Evolutionary conservation across 1,284 basidiomycete species (phyloP), one percentile per base, ranked within the genome.

Genomic region (Apiotrichum sp.): DNA sequence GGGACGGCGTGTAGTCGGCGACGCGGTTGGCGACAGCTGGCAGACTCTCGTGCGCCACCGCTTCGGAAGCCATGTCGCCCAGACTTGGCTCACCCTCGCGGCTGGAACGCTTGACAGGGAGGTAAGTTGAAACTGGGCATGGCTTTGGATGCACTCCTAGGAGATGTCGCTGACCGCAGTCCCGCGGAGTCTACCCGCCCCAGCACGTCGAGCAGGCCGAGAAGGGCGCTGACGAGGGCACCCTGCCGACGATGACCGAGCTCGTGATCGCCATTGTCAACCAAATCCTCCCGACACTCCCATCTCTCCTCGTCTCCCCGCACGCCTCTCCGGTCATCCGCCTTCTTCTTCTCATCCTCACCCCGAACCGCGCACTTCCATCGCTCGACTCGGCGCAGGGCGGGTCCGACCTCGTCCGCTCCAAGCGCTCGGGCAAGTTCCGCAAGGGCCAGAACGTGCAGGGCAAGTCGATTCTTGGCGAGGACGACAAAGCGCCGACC

Each of bases 1-100:
- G 77, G 87, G 88, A 14, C 80, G 88, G 51, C 81, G 93, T 55
- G 90, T 95, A 3, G 86, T 96, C 63, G 78, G 89, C 57, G 92
- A 95, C 71, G 84, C 85, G 57, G 77, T 97, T 61, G 82, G 82
- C 55, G 91, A 89, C 69, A 88, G 87, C 86, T 93, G 77, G 83
- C 87, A 84, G 59, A 71, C 79, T 43, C 79, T 95, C 14, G 78
- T 84, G 39, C 83, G 80, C 65, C 88, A 96, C 69, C 83, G 92
- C 29, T 93, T 92, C 76, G 89, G 87, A 14, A 93, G 89, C 31
- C 93, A 96, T 81, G 92, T 95, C 8, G 86, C 87, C 62, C 92
- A 96, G 73, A 95, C 91, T 0, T 78, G 93, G 61, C 80, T 95
- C 62, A 81, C 81, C 4, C 81, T 90, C 6, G 84, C 85, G 0